Base-by-base conservation (phyloP, 225 moss, liverwort and hornwort genomes). In the Straminergon stramineum region DNA sequence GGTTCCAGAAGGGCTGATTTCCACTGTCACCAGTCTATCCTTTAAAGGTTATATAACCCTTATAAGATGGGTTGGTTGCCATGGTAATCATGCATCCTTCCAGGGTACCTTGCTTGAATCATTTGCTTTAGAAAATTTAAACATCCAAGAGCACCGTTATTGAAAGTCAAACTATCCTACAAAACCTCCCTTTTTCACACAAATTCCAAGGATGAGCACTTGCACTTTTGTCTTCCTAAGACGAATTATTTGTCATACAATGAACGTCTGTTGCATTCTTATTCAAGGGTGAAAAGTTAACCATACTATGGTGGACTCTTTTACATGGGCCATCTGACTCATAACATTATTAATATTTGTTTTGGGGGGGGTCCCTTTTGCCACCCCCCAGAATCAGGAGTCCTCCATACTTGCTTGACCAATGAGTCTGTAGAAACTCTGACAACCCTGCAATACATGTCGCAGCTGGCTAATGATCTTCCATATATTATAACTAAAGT, bases 21-120 rank as follows among this genome's bases (percentile, higher is more conserved):
- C 15, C 15, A 52, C 15, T 13, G 8, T 52, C 13, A 52, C 13
- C 52, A 52, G 52, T 52, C 13, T 15, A 8, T 52, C 52, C 15
- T 52, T 15, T 15, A 13, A 52, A 14, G 52, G 52, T 52, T 55
- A 55, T 17, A 3, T 48, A 48, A 48, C 1, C 52, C 11, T 53
- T 8, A 5, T 8, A 34, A 11, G 7, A 76, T 0, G 0, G 0
- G 0, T 3, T 52, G 2, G 34, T 27, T 5, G 34, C 4, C 5
- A 7, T 34, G 7, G 2, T 52, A 76, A 76, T 20, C 32, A 31
- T 64, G 15, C 64, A 52, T 34, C 34, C 13, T 34, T 76, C 5
- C 0, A 2, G 0, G 10, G 5, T 52, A 5, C 21, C 76, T 21
- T 2, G 5, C n/a, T n/a, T 21, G 34, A 20, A 52, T 52, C 52